These are phyloP conservation scores for Saccharomyces mikatae DNA, from an alignment of 805 yeast species.

Conservation along the genomic window DNA sequence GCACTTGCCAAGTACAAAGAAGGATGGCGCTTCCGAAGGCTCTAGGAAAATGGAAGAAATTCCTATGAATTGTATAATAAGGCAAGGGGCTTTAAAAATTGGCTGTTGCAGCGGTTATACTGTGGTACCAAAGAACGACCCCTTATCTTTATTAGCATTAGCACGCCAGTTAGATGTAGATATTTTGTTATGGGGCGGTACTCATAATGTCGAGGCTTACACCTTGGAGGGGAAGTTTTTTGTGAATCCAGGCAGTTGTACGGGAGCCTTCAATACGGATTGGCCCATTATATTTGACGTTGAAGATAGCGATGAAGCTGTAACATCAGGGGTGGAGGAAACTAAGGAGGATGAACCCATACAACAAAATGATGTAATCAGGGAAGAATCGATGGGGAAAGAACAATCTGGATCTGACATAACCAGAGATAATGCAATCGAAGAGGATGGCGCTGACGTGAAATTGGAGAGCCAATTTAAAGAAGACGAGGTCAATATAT, in stretches of 20 bases:
- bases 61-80: conserved; percentile 58
- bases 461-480: neutral
- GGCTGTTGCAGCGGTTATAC: conserved; percentile 84
- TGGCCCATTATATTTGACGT: conserved; percentile 38
- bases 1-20: conserved; percentile 17
- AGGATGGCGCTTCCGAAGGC: neutral
- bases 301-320: conserved; percentile 9
- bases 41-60: conserved; percentile 25
- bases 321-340: conserved; percentile 1
- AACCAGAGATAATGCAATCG: conserved; percentile 17
- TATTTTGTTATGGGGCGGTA: conserved; percentile 85
- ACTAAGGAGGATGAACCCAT: conserved; percentile 2
- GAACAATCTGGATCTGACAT: conserved; percentile 3
- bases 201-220: conserved; percentile 88
- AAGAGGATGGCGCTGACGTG: conserved; percentile 12
- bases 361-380: neutral
- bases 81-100: conserved; percentile 62
- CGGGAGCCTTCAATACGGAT: conserved; percentile 76
- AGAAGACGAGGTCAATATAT: conserved; percentile 7
- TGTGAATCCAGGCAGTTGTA: conserved; percentile 94
- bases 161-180: conserved; percentile 93
- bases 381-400: neutral
- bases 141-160: conserved; percentile 67
- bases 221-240: conserved; percentile 88
- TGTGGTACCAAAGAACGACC: conserved; percentile 79